These are phyloP conservation scores for Penicillium sp. DNA, from an alignment of 2,329 filamentous ascomycete genomes.

Conservation along the genomic window DNA sequence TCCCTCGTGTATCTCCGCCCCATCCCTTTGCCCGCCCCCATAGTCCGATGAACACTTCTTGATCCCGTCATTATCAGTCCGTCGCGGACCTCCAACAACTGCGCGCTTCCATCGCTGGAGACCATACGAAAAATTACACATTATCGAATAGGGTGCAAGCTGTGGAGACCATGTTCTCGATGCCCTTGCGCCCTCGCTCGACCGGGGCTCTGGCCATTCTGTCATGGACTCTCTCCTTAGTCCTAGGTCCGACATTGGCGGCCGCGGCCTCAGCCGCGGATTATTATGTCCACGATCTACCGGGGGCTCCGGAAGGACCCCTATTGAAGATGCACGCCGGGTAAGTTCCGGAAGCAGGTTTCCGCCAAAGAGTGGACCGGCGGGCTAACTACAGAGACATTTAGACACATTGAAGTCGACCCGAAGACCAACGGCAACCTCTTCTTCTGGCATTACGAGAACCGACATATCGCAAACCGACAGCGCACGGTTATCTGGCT, in stretches of 20 bases:
- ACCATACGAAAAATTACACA: not conserved
- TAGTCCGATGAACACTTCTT: conserved; percentile 2
- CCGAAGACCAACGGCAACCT: conserved; percentile 85
- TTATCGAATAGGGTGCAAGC: not conserved
- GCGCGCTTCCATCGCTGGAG: not conserved
- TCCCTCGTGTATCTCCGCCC: not conserved
- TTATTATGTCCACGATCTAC: conserved; percentile 84
- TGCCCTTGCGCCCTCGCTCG: conserved; percentile 18
- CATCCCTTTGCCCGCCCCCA: not conserved
- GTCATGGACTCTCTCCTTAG: conserved; percentile 28
- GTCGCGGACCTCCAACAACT: not conserved
- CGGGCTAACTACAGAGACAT: not conserved
- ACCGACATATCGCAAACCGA: conserved; percentile 88
- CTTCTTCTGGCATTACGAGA: conserved; percentile 98
- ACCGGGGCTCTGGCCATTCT: conserved; percentile 17
- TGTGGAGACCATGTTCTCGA: conserved; percentile 16
- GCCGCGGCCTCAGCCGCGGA: conserved; percentile 68
- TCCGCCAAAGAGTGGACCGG: not conserved
- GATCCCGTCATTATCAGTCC: not conserved
- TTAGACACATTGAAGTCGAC: conserved; percentile 86
- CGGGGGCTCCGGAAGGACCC: conserved; percentile 77
- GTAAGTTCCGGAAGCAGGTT: conserved; percentile 56
- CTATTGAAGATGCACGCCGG: conserved; percentile 97
- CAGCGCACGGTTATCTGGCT: conserved; percentile 94
- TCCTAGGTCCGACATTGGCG: conserved; percentile 25